phyloP scores from a whole-genome alignment of 805 yeast species.

The Limtongia smithiae region DNA sequence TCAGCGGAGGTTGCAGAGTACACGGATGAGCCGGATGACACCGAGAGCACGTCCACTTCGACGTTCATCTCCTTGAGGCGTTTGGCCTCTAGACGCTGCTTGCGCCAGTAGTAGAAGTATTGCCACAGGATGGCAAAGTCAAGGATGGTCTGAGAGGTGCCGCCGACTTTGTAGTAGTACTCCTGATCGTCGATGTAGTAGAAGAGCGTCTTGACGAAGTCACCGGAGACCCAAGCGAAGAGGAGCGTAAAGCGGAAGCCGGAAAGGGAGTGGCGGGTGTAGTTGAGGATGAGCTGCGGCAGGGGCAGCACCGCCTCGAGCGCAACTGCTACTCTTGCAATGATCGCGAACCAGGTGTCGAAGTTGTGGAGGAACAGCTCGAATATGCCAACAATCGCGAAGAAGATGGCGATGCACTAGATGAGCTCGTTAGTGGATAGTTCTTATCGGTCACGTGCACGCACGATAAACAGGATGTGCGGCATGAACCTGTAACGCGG shows the following conservation, averaged over 20 bases:
- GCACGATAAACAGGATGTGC: background rate
- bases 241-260: constrained; percentile 75
- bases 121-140: constrained; percentile 72
- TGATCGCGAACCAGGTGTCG: constrained; percentile 44
- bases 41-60: constrained; percentile 11
- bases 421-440: no score
- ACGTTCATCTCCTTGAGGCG: constrained; percentile 8
- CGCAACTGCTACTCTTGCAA: constrained; percentile 64
- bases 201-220: constrained; percentile 70
- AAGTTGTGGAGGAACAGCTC: constrained; percentile 43
- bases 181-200: constrained; percentile 66
- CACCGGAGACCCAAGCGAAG: constrained; percentile 87
- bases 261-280: constrained; percentile 71
- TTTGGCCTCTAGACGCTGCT: constrained; percentile 13
- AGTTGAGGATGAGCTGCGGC: constrained; percentile 64
- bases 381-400: constrained; percentile 41
- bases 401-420: constrained; percentile 52
- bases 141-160: constrained; percentile 68
- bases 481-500: background rate
- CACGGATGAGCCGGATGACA: constrained; percentile 1
- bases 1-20: background rate
- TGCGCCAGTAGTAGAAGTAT: constrained; percentile 53
- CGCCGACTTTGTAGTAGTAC: constrained; percentile 48
- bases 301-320: constrained; percentile 43
- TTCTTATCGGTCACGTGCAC: no score